A percentile compares a stretch with the other conserved stretches of the same genome.
Conservation (phyloP, 805 yeast genomes). For the Pichia nanzhaoensis region DNA sequence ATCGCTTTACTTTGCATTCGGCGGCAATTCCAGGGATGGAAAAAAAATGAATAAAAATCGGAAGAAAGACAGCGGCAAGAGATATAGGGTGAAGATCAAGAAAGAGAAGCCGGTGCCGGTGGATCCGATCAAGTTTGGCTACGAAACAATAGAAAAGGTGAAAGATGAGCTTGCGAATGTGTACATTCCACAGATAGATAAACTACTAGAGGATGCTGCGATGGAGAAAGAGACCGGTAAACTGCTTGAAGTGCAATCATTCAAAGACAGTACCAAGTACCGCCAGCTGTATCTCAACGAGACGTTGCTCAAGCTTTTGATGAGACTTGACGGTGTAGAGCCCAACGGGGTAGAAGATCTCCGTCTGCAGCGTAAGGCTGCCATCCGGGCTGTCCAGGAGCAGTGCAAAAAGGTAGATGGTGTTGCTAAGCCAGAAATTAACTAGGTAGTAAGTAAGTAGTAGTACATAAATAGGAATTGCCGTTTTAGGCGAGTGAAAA, state of each 20-base stretch:
- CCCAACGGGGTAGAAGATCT: slow-evolving; percentile 41
- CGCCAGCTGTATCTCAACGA: slow-evolving; percentile 58
- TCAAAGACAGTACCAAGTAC: slow-evolving; percentile 32
- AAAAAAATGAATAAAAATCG: slow-evolving; percentile 9
- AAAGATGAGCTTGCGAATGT: background rate
- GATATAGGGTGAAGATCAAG: slow-evolving; percentile 8
- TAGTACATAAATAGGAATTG: background rate
- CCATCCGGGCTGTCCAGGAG: slow-evolving; percentile 54
- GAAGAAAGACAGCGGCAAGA: background rate
- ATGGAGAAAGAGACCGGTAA: background rate
- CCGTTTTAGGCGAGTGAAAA: background rate
- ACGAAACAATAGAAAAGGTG: slow-evolving; percentile 9
- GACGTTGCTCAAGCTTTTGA: slow-evolving; percentile 55
- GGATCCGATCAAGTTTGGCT: slow-evolving; percentile 15
- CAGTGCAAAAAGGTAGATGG: slow-evolving; percentile 50
- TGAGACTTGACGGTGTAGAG: slow-evolving; percentile 57
- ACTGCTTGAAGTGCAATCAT: slow-evolving; percentile 9
- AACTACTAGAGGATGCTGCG: slow-evolving; percentile 6
- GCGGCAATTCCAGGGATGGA: slow-evolving; percentile 7
- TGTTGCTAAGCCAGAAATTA: slow-evolving; percentile 15
- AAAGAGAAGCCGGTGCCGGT: slow-evolving; percentile 16
- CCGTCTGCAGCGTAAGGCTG: slow-evolving; percentile 51
- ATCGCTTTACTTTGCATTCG: slow-evolving; percentile 5
- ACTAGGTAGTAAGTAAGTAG: background rate
- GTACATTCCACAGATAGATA: slow-evolving; percentile 4